Evolutionary conservation across 2,329 filamentous ascomycete species (phyloP), one percentile per base, ranked within the genome.

Genomic region (Monilinia fructicola): DNA sequence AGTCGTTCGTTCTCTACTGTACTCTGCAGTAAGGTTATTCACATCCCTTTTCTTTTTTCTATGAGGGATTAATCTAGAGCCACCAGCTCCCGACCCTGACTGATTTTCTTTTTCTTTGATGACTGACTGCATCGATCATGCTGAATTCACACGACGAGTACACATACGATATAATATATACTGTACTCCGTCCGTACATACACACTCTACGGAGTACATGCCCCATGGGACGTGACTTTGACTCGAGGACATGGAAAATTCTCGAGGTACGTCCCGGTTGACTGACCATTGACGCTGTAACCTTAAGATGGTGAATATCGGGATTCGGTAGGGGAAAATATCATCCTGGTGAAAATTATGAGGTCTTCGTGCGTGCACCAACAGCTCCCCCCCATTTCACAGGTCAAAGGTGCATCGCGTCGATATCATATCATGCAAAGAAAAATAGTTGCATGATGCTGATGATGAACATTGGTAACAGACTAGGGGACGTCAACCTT

Each of bases 51-150:
- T 18, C 9, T 55, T 35, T 14, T 55, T 48, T 59, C 56, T 48
- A 59, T 59, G 56, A 59, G 56, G 56, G 56, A 59, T 59, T 59
- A 59, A 59, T 48, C 21, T 48, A 2, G 35, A 59, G 18, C 40
- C 23, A 48, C n/a, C n/a, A n/a, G n/a, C n/a, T n/a, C n/a, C n/a
- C n/a, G n/a, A n/a, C 9, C 26, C 56, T 42, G 42, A 12, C 48
- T 23, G 18, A 16, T 31, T 35, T 48, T 10, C 12, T 42, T 42
- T 16, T 42, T 16, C 16, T 16, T 4, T 16, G 1, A 42, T 31
- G 18, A 46, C 12, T 58, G 40, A 16, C 55, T 59, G 42, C 10
- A 31, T 46, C n/a, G 23, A 28, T 44, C 7, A 58, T 40, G n/a
- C n/a, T n/a, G 11, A 40, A 46, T 44, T 28, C 38, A 44, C 11